Conservation (phyloP, 306 rosid genomes). For the Prunus mira region DNA sequence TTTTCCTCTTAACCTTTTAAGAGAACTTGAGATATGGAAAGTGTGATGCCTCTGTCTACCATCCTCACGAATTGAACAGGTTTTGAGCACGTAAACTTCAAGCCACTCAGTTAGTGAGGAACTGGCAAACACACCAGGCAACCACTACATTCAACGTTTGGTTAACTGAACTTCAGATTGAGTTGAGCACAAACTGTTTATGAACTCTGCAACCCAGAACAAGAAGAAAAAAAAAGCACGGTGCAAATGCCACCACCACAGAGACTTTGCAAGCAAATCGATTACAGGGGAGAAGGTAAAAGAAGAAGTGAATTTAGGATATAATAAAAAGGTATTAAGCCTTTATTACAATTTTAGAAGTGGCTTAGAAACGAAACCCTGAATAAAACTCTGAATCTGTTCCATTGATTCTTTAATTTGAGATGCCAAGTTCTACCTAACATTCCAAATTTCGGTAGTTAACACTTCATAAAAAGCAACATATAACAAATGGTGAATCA, state of each 20-base stretch:
- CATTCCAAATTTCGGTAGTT: constrained; percentile 34
- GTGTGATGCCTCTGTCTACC: neutral
- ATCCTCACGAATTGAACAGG: neutral
- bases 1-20: neutral
- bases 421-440: constrained; percentile 24
- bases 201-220: too few relatives aligned
- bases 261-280: neutral
- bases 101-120: too few relatives aligned
- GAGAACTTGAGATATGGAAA: neutral
- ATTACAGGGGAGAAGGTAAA: neutral
- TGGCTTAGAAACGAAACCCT: constrained; percentile 4
- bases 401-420: constrained; percentile 17
- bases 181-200: neutral
- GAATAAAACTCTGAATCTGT: constrained; percentile 5
- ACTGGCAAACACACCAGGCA: too few relatives aligned
- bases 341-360: constrained; percentile 19
- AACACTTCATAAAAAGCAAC: constrained; percentile 32
- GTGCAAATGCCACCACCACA: neutral
- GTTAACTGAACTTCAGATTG: neutral
- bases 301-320: neutral
- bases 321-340: neutral
- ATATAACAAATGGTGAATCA: constrained; percentile 41
- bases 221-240: too few relatives aligned
- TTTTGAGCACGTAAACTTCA: too few relatives aligned
- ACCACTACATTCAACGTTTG: too few relatives aligned